Evolutionary conservation across 176 grass and related monocot species (phyloP), one percentile per base, ranked within the genome.

Genomic region (Triticum monococcum): DNA sequence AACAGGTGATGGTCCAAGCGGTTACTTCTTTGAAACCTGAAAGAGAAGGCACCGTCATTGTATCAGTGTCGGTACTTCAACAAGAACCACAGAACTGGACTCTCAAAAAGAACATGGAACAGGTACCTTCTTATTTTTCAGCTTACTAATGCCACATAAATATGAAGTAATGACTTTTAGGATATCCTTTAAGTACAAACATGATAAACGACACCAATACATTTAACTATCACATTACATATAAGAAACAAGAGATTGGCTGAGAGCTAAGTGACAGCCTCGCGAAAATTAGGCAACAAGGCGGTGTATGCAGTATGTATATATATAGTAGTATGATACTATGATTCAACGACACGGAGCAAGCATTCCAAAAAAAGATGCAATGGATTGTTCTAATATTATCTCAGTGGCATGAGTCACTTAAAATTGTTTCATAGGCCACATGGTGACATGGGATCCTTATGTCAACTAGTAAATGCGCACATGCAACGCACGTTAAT

Each of bases 1-100:
- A 59, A 20, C 17, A 57, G 30, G 45, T 41, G 77, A 81, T 64
- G 38, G 81, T 81, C 81, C 86, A 91, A 71, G 82, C 54, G 62
- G 80, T 81, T 88, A 71, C 86, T 68, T 80, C 72, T 85, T 85
- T 77, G 86, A 88, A 85, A 69, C 86, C 82, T 88, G 82, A 18
- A 75, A 62, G 24, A 46, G 78, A 84, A 61, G 6, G 38, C 3
- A 79, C 10, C 25, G 56, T 72, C 56, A 68, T 9, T 9, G 73
- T 68, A 79, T 87, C 67, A 90, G 54, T 16, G 36, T 4, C 24
- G 40, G 17, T 23, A 48, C 13, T 69, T 62, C 35, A 14, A 63
- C 20, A 22, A 71, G 24, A 40, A 73, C 41, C 23, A 71, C 2
- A 61, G 56, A 54, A 57, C 18, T 20, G 54, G 18, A 22, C 50